Evolutionary conservation across 2,329 filamentous ascomycete genomes (phyloP), one percentile per base, ranked within the genome.

Genomic region (Moelleriella libera): DNA sequence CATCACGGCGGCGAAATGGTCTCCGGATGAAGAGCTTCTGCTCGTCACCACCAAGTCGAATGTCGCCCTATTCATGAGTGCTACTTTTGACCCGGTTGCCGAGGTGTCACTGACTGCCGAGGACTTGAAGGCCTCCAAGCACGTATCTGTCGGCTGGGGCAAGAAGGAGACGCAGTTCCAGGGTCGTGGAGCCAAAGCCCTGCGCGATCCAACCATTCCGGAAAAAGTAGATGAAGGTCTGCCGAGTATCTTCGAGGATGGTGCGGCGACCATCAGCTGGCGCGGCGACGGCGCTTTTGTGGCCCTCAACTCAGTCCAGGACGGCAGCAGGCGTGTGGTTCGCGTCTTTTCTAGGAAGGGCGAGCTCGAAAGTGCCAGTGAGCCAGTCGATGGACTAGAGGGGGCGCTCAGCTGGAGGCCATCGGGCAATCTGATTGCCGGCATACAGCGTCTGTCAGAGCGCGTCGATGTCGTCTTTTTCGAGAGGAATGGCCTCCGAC

Each of bases 111-210:
- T 97, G 63, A 78, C 76, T 0, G 61, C 71, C 0, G 86, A 89
- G 43, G 90, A 94, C 64, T 75, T 94, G 52, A 84, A 84, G 56
- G 78, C 80, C n/a, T 97, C 85, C 30, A 92, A 83, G 62, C 89
- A 96, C 69, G 92, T 96, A 49, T 94, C 88, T 21, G 90, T 98
- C 28, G 92, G 92, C 45, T 98, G 92, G 92, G 92, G 92, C 50
- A 97, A 97, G 70, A 88, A 85, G 61, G 92, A 98, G 66, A 98
- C 92, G 0, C 92, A 98, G 63, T 98, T 98, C 63, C 86, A 96
- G 60, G 92, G 92, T 45, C 88, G 86, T 58, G 80, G 89, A 52
- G 90, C 89, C 49, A 81, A 80, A 66, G 88, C 88, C 21, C 70
- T 97, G 53, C 78, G 87, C 47, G 92, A 98, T 63, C 92, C 92